Conservation (phyloP, 2,329 filamentous ascomycete species). For the Stylonectria norvegica region DNA sequence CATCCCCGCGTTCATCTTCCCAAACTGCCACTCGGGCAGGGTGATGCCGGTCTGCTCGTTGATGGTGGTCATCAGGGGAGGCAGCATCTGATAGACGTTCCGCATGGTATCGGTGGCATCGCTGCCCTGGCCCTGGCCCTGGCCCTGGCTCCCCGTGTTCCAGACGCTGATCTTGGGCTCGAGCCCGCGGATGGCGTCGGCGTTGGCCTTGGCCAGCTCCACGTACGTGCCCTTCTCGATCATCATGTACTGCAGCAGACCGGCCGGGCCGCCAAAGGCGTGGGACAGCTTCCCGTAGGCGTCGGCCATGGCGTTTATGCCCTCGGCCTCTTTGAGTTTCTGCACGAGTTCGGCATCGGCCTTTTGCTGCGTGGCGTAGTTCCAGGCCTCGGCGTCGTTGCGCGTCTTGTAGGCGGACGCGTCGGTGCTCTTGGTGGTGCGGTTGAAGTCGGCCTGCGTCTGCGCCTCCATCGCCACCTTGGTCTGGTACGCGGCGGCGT, state of each 20-base stretch:
- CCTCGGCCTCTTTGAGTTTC: slow-evolving; percentile 72
- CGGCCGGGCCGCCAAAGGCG: slow-evolving; percentile 74
- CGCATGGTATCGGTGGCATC: slow-evolving; percentile 61
- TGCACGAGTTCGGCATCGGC: slow-evolving; percentile 58
- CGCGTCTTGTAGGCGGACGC: slow-evolving; percentile 49
- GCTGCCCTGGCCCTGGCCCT: slow-evolving; percentile 38
- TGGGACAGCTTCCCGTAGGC: slow-evolving; percentile 70
- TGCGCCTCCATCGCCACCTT: slow-evolving; percentile 42
- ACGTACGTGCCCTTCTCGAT: slow-evolving; percentile 78
- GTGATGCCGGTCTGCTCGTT: slow-evolving; percentile 84
- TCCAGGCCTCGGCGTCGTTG: slow-evolving; percentile 41
- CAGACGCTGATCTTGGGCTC: slow-evolving; percentile 89
- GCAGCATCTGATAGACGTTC: slow-evolving; percentile 81
- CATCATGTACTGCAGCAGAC: slow-evolving; percentile 83
- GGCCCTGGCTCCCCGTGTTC: slow-evolving; percentile 65
- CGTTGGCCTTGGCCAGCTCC: slow-evolving; percentile 74
- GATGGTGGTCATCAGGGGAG: slow-evolving; percentile 79
- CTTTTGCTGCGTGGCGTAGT: slow-evolving; percentile 41
- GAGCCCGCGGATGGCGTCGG: slow-evolving; percentile 68
- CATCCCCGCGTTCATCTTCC: slow-evolving; percentile 37
- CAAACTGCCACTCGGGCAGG: slow-evolving; percentile 73
- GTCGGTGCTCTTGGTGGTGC: slow-evolving; percentile 70
- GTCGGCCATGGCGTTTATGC: slow-evolving; percentile 71
- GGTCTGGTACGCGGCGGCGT: slow-evolving; percentile 51
- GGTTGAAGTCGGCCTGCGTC: slow-evolving; percentile 58